Conservation (phyloP, 306 rosid species). For the Ammopiptanthus mongolicus region DNA sequence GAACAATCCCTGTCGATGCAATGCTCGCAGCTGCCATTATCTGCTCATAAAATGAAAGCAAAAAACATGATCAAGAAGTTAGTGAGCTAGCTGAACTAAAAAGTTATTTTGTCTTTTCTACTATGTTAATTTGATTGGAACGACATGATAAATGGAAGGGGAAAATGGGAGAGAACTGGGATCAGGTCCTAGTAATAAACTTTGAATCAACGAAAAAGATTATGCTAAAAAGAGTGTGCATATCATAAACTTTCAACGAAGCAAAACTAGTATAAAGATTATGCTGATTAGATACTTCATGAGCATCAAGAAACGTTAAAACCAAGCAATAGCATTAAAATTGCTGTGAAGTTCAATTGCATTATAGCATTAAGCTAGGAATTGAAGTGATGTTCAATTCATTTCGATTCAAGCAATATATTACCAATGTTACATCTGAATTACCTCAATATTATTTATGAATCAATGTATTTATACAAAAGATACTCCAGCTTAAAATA, state of each 20-base stretch:
- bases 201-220: too few species aligned
- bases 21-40: not conserved
- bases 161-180: not conserved
- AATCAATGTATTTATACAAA: too few species aligned
- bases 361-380: too few species aligned
- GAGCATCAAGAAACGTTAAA: not conserved
- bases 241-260: too few species aligned
- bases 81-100: not conserved
- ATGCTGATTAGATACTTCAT: not conserved
- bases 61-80: too few species aligned
- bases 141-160: not conserved
- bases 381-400: not conserved
- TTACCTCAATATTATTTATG: too few species aligned
- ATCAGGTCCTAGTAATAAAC: too few species aligned
- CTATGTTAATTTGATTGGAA: not conserved
- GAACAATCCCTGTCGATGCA: not conserved
- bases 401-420: conserved; percentile 14
- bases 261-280: too few species aligned
- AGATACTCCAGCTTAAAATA: too few species aligned
- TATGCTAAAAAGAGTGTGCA: too few species aligned
- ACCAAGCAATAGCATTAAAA: too few species aligned
- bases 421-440: too few species aligned
- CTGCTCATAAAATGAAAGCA: not conserved
- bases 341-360: not conserved
- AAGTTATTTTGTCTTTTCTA: not conserved